phyloP scores from a whole-genome alignment of 495 filamentous ascomycete genomes.

The Penicillium mononematosum region DNA sequence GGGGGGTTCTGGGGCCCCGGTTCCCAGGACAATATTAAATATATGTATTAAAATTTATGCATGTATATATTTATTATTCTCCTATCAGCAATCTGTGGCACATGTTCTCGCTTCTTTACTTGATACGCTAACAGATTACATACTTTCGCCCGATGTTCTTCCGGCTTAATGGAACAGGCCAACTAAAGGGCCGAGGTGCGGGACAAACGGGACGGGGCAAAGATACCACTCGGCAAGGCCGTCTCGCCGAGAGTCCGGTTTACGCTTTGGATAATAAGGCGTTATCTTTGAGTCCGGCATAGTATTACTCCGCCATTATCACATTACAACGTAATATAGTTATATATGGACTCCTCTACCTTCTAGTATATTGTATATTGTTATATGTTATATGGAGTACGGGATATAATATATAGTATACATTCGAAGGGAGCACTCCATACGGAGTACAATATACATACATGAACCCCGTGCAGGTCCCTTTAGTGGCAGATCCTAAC shows the following conservation, averaged over 20 bases:
- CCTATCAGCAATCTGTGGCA: constrained; percentile 4
- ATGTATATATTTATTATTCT: background rate
- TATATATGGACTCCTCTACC: background rate
- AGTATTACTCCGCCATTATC: background rate
- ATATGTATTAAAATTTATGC: background rate
- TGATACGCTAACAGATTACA: background rate
- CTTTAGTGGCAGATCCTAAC: constrained; percentile 30
- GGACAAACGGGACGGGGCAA: constrained; percentile 28
- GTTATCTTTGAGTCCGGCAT: background rate
- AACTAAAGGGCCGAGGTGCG: background rate
- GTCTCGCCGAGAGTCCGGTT: constrained; percentile 1
- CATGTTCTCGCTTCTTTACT: constrained; percentile 18
- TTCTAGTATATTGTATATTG: background rate
- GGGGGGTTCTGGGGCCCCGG: constrained; percentile 3
- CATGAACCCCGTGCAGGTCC: constrained; percentile 9
- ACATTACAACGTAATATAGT: background rate
- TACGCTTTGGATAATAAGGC: constrained; percentile 19
- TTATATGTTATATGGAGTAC: too few species aligned
- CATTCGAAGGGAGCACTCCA: background rate
- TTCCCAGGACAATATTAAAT: background rate
- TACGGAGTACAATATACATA: background rate
- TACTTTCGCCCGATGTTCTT: constrained; percentile 6
- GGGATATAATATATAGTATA: background rate
- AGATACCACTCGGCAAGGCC: constrained; percentile 29
- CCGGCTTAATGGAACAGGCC: background rate